A percentile compares a stretch with the other conserved stretches of the same genome.
phyloP scores from a whole-genome alignment of 2,329 filamentous ascomycete species.

The Alternaria sp. region DNA sequence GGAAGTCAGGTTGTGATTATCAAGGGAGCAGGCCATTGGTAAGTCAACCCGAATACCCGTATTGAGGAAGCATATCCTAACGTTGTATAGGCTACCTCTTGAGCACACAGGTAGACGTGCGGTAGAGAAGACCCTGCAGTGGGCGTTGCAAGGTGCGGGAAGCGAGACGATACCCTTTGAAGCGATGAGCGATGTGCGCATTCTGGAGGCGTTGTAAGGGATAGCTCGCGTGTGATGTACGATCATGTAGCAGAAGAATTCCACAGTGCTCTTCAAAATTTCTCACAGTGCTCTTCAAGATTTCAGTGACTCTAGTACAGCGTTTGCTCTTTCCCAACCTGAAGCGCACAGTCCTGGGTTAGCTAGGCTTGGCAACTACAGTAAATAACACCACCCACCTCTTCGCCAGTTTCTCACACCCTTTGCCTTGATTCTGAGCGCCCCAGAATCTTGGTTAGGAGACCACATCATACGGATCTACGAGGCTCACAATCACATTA shows the following conservation, averaged over 20 bases:
- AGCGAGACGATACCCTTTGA: slow-evolving; percentile 27
- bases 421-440: neutral
- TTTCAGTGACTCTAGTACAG: neutral
- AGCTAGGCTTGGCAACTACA: neutral
- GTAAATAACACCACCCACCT: neutral
- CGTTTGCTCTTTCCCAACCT: neutral
- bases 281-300: too few relatives aligned
- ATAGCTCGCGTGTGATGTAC: neutral
- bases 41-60: neutral
- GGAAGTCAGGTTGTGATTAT: slow-evolving; percentile 60
- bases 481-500: neutral
- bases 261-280: neutral
- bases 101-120: slow-evolving; percentile 54
- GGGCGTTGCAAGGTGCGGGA: slow-evolving; percentile 33
- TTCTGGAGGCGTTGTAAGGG: slow-evolving; percentile 20
- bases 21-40: slow-evolving; percentile 60
- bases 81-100: slow-evolving; percentile 44
- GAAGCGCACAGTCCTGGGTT: neutral
- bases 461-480: neutral
- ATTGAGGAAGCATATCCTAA: neutral
- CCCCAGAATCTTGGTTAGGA: neutral
- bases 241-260: neutral
- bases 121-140: slow-evolving; percentile 49
- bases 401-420: neutral
- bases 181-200: slow-evolving; percentile 26